Percentiles rank a stretch among this genome's conserved stretches.
Evolutionary conservation across 1,139 yeast genomes (phyloP).

Genomic region (Lodderomyces beijingensis): DNA sequence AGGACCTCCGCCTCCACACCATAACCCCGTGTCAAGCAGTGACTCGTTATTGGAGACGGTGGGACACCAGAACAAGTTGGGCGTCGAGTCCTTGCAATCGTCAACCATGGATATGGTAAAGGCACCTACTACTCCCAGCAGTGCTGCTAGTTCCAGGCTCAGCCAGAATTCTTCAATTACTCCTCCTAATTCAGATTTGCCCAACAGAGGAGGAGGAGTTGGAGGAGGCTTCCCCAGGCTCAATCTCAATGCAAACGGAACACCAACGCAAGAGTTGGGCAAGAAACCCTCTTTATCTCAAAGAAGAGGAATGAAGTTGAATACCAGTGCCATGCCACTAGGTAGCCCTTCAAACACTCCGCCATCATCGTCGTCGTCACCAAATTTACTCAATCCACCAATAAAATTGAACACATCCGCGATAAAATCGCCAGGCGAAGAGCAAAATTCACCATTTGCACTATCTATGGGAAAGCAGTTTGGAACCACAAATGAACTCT

Average conservation of each 20-base stretch:
- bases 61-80: slow-evolving; percentile 27
- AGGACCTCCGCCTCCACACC: slow-evolving; percentile 4
- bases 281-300: slow-evolving; percentile 53
- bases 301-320: slow-evolving; percentile 54
- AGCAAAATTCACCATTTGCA: slow-evolving; percentile 5
- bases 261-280: background rate
- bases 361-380: slow-evolving; percentile 3
- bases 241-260: background rate
- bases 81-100: slow-evolving; percentile 18
- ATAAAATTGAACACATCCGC: slow-evolving; percentile 3
- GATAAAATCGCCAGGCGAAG: slow-evolving; percentile 1
- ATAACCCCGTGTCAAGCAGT: slow-evolving; percentile 4
- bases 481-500: slow-evolving; percentile 29
- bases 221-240: background rate
- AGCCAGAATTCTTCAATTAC: background rate
- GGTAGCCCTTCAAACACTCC: slow-evolving; percentile 5
- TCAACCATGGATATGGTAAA: background rate
- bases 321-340: slow-evolving; percentile 29
- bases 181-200: background rate
- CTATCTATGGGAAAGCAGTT: slow-evolving; percentile 9
- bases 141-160: background rate
- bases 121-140: background rate
- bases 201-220: background rate
- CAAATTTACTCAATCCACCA: slow-evolving; percentile 2
- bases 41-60: slow-evolving; percentile 5